Base-by-base conservation (phyloP, 2,329 filamentous ascomycete species). In the Neofusicoccum sp. region DNA sequence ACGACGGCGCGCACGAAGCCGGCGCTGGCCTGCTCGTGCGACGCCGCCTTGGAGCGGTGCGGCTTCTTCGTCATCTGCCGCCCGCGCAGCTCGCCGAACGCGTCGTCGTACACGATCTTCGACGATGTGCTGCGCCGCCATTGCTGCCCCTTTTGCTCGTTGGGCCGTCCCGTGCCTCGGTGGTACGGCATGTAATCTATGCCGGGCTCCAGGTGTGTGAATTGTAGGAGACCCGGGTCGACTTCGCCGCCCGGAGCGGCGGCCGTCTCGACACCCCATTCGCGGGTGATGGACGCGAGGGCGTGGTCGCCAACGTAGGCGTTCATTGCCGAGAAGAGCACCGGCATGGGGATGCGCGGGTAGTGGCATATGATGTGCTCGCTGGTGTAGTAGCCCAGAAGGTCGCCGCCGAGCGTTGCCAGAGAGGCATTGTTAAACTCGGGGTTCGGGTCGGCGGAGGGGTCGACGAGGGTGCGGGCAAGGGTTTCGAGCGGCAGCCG, bases 241-340 rank as follows among this genome's bases (percentile, higher is more conserved):
- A 98, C 93, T 79, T 98, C 94, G 64, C 87, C 87, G 56, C 94
- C 95, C 0, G 95, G 95, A 22, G 87, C 89, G 9, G 90, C 91
- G n/a, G 92, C 94, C 47, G 83, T 80, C 76, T 98, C 94, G 14
- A 98, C 87, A 78, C 95, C 95, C 95, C 95, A 99, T 79, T 95
- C 90, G 66, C 84, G 82, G 14, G 91, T 87, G 67, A 98, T 85
- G 22, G 87, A 82, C 58, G 88, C 81, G 50, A 98, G 83, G 1
- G 93, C 88, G 68, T 87, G 86, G 5, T 87, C 84, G 4, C 95
- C 95, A 50, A 89, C 85, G 75, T 92, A 98, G 50, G 91, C 93
- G 71, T 90, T 89, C 81, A 96, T 89, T 36, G 92, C 90, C 60
- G 93, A 88, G 78, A 92, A 96, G 59, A 97, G 81, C 63, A 99